Percentiles rank a stretch among this genome's conserved stretches.
These are phyloP conservation scores for Craterostigma plantagineum DNA, from an alignment of 257 asterid species.

Conservation along the genomic window DNA sequence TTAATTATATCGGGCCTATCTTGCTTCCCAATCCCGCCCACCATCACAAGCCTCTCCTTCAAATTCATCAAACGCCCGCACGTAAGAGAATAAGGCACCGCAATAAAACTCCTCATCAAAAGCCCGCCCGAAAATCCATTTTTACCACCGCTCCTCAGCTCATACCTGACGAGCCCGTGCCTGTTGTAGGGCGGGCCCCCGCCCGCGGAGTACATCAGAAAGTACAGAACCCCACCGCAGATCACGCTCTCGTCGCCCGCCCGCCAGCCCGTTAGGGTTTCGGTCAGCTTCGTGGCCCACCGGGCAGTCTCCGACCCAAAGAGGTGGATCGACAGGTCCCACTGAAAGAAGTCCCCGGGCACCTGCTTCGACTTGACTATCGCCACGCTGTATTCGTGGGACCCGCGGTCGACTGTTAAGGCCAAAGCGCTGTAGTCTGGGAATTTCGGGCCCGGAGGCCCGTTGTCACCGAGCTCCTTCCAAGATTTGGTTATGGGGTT, in stretches of 20 bases:
- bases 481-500: constrained; percentile 52
- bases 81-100: constrained; percentile 71
- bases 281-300: constrained; percentile 45
- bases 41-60: constrained; percentile 66
- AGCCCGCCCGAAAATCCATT: constrained; percentile 12
- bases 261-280: constrained; percentile 73
- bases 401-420: constrained; percentile 23
- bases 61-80: constrained; percentile 88
- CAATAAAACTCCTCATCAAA: constrained; percentile 47
- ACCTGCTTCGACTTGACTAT: constrained; percentile 74
- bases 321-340: constrained; percentile 72
- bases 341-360: constrained; percentile 57
- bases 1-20: constrained; percentile 75
- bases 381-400: constrained; percentile 29
- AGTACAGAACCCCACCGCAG: constrained; percentile 54
- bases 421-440: constrained; percentile 76
- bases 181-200: constrained; percentile 42
- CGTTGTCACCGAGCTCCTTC: constrained; percentile 29
- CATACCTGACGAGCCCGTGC: constrained; percentile 53
- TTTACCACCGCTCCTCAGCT: constrained; percentile 23
- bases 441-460: constrained; percentile 52
- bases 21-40: constrained; percentile 77
- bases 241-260: constrained; percentile 89
- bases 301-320: constrained; percentile 37
- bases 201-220: constrained; percentile 58